Evolutionary conservation across 495 filamentous ascomycete genomes (phyloP).

Genomic region (Neurospora africana): DNA sequence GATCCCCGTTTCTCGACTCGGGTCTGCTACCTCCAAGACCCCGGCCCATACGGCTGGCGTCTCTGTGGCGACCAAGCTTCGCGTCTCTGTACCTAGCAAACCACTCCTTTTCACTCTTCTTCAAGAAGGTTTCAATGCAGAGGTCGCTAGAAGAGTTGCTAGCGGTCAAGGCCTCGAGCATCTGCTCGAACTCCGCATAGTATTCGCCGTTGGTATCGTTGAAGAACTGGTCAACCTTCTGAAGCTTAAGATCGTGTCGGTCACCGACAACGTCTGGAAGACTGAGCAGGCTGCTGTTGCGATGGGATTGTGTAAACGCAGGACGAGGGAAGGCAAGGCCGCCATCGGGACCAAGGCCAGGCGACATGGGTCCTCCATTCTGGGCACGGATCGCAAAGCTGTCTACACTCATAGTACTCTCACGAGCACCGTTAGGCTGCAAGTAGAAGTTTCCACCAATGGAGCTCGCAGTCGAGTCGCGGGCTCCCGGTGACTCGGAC

Average conservation of each 20-base stretch:
- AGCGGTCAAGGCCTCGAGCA: slow-evolving; percentile 40
- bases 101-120: slow-evolving; percentile 55
- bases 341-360: slow-evolving; percentile 14
- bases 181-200: slow-evolving; percentile 45
- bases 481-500: slow-evolving; percentile 12
- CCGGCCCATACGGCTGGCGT: slow-evolving; percentile 9
- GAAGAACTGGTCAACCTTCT: slow-evolving; percentile 58
- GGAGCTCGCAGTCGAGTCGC: slow-evolving; percentile 15
- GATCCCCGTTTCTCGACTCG: slow-evolving; percentile 11
- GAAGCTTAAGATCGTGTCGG: slow-evolving; percentile 50
- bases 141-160: slow-evolving; percentile 44
- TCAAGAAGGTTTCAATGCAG: slow-evolving; percentile 54
- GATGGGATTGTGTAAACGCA: slow-evolving; percentile 14
- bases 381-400: slow-evolving; percentile 28
- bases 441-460: slow-evolving; percentile 8
- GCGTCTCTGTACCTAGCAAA: slow-evolving; percentile 47
- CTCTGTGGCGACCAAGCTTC: slow-evolving; percentile 38
- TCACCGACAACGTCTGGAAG: slow-evolving; percentile 50
- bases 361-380: slow-evolving; percentile 29
- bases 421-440: slow-evolving; percentile 15
- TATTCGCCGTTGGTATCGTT: slow-evolving; percentile 52
- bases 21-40: slow-evolving; percentile 14
- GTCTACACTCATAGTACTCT: slow-evolving; percentile 27
- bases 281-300: slow-evolving; percentile 32
- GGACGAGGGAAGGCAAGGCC: slow-evolving; percentile 21